Evolutionary conservation across 441 rosid species (phyloP), one percentile per base, ranked within the genome.

Genomic region (Pelargonium citronellum): DNA sequence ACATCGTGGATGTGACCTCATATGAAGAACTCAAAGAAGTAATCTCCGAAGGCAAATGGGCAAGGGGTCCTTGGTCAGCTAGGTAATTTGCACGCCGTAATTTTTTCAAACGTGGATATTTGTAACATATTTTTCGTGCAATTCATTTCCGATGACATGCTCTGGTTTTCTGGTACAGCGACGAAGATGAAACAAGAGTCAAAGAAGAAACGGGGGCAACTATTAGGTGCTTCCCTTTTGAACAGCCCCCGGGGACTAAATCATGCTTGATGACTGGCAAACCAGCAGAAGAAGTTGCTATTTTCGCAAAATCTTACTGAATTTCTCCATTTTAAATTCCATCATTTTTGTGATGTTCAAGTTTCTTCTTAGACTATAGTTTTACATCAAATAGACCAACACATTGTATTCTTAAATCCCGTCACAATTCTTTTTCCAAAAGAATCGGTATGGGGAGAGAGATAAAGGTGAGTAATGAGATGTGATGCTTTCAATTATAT

Each of bases 201-300:
- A 94, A 91, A 78, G 98, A 94, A 78, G 98, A 91, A 83, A 94
- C 98, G 0, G 93, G 97, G 24, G 98, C 95, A 66, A 94, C 93
- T 12, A 87, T 94, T 62, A 74, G 97, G 37, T 91, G 98, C 83
- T 94, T 83, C 76, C 98, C 98, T 22, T 94, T 94, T 37, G 87
- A 91, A 64, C 98, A 91, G 82, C 83, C 88, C 4, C 73, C 65
- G 62, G 95, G 84, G 67, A 74, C 67, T 66, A 87, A 89, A 80
- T 81, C 79, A 30, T 94, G 97, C 77, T 78, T 94, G 74, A 87
- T 91, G 95, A 91, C 96, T 0, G 92, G 97, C 71, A 85, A 85
- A 64, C 80, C 89, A 58, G 95, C 96, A 0, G 82, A 85, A 30
- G 97, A 90, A 85, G 95, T 91, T 75, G 94, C 95, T 55, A 85